Conservation (phyloP, 73 alveolate species). For the Effrenium voratum region DNA sequence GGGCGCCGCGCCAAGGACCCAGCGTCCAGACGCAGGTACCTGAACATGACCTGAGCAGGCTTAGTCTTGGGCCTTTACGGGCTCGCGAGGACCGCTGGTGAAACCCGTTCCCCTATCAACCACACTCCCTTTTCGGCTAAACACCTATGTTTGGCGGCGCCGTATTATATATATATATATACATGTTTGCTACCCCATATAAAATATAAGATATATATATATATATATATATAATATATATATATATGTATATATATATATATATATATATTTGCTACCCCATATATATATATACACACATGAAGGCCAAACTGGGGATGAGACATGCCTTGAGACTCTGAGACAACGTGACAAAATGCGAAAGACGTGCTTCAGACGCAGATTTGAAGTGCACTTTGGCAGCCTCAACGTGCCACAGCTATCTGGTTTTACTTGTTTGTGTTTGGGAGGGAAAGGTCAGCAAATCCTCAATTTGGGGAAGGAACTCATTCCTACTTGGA, state of each 20-base stretch:
- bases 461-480: not conserved
- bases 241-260: too few relatives aligned
- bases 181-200: not conserved
- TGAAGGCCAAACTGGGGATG: too few relatives aligned
- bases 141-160: not conserved
- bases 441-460: too few relatives aligned
- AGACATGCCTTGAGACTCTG: too few relatives aligned
- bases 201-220: too few relatives aligned
- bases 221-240: too few relatives aligned
- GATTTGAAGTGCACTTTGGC: too few relatives aligned
- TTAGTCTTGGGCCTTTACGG: not conserved
- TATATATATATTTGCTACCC: not conserved
- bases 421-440: too few relatives aligned
- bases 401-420: too few relatives aligned
- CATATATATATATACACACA: not conserved
- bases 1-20: not conserved
- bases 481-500: too few relatives aligned
- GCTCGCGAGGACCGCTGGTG: not conserved
- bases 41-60: not conserved
- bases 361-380: too few relatives aligned
- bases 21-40: not conserved
- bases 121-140: not conserved
- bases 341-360: not conserved
- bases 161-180: too few relatives aligned
- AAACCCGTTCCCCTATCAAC: not conserved